Evolutionary conservation across 2,329 filamentous ascomycete genomes (phyloP), one percentile per base, ranked within the genome.

Genomic region (Fusarium ramigenum): DNA sequence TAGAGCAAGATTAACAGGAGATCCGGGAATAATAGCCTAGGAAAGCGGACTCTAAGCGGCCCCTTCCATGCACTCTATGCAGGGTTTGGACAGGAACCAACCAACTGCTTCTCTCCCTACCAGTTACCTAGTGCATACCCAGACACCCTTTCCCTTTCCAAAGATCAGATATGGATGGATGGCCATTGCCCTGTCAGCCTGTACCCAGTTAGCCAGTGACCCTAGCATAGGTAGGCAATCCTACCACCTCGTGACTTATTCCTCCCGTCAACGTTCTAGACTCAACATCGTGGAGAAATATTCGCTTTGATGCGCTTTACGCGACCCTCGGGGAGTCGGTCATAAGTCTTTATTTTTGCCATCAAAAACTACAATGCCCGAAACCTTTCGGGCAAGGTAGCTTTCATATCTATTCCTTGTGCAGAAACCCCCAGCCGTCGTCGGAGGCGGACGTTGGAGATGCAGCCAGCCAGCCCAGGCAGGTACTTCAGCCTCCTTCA

Each of bases 231-330:
- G 21, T n/a, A 28, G 30, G 30, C 12, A 32, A 58, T 59, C 46
- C 60, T 43, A 19, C 25, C 61, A 60, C 23, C 30, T 10, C 16
- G 19, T 18, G 18, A 15, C 21, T 19, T 44, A 25, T 25, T 32
- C 10, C 39, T 47, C 63, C 47, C 42, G 46, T 69, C 46, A 43
- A 47, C 32, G 74, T 77, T 76, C 75, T 72, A 70, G 75, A 75
- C 74, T 75, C 70, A 49, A 58, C 60, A 44, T 63, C 64, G 40
- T 66, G 50, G 42, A 63, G 52, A 53, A 43, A 50, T 34, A 50
- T 56, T 60, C 44, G 49, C 46, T 46, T 37, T 49, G 37, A 53
- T 56, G 49, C 60, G 49, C 47, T 58, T 49, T 42, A 66, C 49
- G 44, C 63, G 54, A 65, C 44, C 42, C 39, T 43, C 37, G 66